phyloP scores from a whole-genome alignment of 129 eudicot species.

The Centrapalus pauciflorus region DNA sequence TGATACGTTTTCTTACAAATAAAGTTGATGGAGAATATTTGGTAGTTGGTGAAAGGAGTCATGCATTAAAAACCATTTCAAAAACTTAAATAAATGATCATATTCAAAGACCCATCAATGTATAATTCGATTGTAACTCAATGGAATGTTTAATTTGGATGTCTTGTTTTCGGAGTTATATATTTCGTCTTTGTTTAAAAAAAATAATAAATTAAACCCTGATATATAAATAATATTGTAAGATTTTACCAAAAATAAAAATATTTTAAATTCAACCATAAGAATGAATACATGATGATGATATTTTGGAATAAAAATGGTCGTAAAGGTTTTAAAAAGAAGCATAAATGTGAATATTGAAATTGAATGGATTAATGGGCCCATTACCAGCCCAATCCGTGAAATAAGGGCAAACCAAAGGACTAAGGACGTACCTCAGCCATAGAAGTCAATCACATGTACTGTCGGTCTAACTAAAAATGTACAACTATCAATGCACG shows the following conservation, averaged over 20 bases:
- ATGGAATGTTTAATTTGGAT: too few relatives aligned
- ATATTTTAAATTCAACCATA: background rate
- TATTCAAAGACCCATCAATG: too few relatives aligned
- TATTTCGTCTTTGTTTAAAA: background rate
- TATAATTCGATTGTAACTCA: too few relatives aligned
- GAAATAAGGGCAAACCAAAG: slow-evolving; percentile 34
- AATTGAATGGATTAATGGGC: slow-evolving; percentile 14
- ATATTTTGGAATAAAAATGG: slow-evolving; percentile 10
- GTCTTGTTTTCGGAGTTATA: background rate
- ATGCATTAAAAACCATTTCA: too few relatives aligned
- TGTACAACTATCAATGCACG: slow-evolving; percentile 18
- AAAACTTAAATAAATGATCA: too few relatives aligned
- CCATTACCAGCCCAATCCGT: slow-evolving; percentile 34
- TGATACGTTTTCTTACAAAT: too few relatives aligned
- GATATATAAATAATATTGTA: too few relatives aligned
- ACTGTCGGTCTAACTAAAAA: slow-evolving; percentile 22
- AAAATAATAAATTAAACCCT: too few relatives aligned
- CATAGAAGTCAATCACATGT: slow-evolving; percentile 32
- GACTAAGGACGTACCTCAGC: slow-evolving; percentile 32
- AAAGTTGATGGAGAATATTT: too few relatives aligned
- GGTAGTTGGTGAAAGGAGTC: too few relatives aligned
- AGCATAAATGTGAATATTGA: background rate
- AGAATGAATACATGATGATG: background rate
- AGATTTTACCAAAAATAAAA: background rate
- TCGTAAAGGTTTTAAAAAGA: too few relatives aligned